Evolutionary conservation across 257 asterid genomes (phyloP).

Genomic region (Perilla frutescens): DNA sequence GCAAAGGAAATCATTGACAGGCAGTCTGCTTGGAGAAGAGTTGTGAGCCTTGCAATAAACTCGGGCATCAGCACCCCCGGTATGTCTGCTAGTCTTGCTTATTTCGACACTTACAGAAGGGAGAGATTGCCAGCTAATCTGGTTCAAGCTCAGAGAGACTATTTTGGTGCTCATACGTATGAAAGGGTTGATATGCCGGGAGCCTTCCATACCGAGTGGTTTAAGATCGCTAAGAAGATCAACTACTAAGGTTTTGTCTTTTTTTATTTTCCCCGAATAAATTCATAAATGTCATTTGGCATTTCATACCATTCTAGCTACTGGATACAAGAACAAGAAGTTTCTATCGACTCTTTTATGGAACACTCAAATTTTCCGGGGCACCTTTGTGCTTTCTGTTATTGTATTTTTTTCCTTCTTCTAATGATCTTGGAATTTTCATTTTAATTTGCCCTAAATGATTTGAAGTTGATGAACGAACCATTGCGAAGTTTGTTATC

Average conservation of each 20-base stretch:
- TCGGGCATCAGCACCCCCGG: constrained; percentile 96
- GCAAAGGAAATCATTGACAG: constrained; percentile 87
- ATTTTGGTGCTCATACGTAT: constrained; percentile 95
- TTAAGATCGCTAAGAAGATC: constrained; percentile 71
- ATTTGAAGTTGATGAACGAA: neutral
- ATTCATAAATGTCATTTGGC: constrained; percentile 24
- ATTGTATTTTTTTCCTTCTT: constrained; percentile 1
- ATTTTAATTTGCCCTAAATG: neutral
- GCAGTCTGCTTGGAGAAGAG: constrained; percentile 94
- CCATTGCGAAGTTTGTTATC: neutral
- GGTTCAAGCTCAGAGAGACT: constrained; percentile 97
- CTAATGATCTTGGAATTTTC: constrained; percentile 16
- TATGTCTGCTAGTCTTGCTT: constrained; percentile 94
- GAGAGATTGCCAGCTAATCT: constrained; percentile 86
- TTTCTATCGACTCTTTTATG: constrained; percentile 13
- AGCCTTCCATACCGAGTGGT: constrained; percentile 92
- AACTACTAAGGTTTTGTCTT: constrained; percentile 35
- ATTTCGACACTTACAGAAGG: constrained; percentile 87
- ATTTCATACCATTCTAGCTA: constrained; percentile 1
- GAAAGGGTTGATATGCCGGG: constrained; percentile 84
- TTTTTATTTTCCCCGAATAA: constrained; percentile 31
- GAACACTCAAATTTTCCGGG: neutral
- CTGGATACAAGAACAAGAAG: constrained; percentile 24
- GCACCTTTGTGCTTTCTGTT: constrained; percentile 30
- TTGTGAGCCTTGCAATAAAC: constrained; percentile 78